Conservation (phyloP, 352 stramenopile species). For the Globisporangium lucens region DNA sequence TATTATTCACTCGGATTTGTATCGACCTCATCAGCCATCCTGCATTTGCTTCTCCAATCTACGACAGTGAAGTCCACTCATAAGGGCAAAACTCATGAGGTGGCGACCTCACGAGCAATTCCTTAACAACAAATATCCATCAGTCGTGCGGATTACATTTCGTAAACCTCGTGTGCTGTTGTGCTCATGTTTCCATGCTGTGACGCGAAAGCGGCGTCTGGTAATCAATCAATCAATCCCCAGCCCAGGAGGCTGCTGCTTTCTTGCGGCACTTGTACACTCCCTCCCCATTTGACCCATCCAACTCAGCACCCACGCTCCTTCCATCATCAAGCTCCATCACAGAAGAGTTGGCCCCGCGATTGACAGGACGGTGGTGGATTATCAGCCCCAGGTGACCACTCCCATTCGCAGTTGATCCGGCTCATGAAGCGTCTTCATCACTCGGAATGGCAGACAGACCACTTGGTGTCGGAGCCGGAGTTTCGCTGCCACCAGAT, state of each 20-base stretch:
- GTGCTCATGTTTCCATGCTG: not conserved
- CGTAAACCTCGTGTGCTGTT: not conserved
- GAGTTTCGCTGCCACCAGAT: constrained; percentile 2
- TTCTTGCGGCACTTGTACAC: not conserved
- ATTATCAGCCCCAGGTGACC: not conserved
- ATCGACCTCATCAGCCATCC: not conserved
- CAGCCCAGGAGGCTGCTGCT: too few species aligned
- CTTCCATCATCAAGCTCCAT: not conserved
- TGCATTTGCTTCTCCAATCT: not conserved
- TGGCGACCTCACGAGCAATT: not conserved
- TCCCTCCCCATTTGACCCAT: too few species aligned
- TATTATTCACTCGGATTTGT: not conserved
- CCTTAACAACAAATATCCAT: not conserved
- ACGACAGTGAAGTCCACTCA: not conserved
- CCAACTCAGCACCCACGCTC: too few species aligned
- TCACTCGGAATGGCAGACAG: too few species aligned
- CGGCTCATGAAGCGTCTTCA: not conserved
- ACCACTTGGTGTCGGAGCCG: not conserved
- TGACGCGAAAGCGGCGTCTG: not conserved
- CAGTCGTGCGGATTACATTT: not conserved
- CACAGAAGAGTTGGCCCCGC: not conserved
- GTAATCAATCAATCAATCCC: not conserved
- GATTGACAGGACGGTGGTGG: not conserved
- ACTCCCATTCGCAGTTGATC: not conserved
- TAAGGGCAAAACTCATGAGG: not conserved